Percentiles rank a stretch among this genome's conserved stretches.
Evolutionary conservation across 2,329 filamentous ascomycete species (phyloP).

Genomic region (Cladosporium sp.): DNA sequence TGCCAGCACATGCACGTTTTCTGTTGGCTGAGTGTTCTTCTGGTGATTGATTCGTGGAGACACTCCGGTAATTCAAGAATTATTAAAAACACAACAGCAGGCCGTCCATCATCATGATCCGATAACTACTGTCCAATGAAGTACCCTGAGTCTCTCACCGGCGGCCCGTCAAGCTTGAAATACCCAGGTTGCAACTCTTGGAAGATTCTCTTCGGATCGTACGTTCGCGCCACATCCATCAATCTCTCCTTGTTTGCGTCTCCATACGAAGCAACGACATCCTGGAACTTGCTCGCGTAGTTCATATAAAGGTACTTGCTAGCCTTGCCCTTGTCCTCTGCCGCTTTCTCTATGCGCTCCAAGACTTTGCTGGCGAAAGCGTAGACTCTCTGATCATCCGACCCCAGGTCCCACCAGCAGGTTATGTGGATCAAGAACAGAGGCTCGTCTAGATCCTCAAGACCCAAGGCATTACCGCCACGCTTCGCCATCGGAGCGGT

Average conservation of each 20-base stretch:
- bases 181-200: constrained; percentile 30
- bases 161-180: constrained; percentile 26
- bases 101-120: no score
- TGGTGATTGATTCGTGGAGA: no score
- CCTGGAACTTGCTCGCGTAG: constrained; percentile 34
- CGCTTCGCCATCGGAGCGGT: background rate
- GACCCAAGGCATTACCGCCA: background rate
- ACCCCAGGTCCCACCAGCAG: background rate
- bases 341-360: background rate
- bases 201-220: background rate
- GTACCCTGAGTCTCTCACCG: no score
- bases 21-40: no score
- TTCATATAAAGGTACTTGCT: constrained; percentile 30
- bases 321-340: constrained; percentile 5
- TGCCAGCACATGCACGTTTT: no score
- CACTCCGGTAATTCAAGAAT: no score
- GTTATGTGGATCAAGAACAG: background rate
- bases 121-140: no score
- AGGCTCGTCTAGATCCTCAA: constrained; percentile 14
- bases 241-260: background rate
- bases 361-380: no score
- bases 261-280: constrained; percentile 29
- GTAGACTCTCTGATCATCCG: background rate
- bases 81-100: no score
- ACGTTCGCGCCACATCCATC: background rate